A percentile compares a stretch with the other conserved stretches of the same genome.
phyloP scores from a whole-genome alignment of 2,329 filamentous ascomycete species.

The Ilyonectria destructans region DNA sequence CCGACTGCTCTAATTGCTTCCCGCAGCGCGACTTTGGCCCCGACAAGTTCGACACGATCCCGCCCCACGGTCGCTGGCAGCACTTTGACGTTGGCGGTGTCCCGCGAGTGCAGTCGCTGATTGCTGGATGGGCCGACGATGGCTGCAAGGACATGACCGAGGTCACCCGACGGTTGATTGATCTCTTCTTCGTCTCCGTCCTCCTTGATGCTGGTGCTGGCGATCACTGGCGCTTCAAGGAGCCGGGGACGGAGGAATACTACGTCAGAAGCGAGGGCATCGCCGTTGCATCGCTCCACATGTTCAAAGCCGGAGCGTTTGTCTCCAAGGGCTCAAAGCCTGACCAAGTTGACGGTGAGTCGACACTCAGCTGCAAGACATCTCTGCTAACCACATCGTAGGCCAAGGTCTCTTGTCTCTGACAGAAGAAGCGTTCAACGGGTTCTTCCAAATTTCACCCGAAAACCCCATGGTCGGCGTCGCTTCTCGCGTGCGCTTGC shows the following conservation, averaged over 20 bases:
- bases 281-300: slow-evolving; percentile 65
- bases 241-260: slow-evolving; percentile 53
- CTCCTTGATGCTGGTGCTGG: slow-evolving; percentile 71
- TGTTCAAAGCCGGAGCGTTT: slow-evolving; percentile 63
- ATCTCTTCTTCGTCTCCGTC: slow-evolving; percentile 75
- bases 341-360: slow-evolving; percentile 55
- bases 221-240: slow-evolving; percentile 63
- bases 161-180: slow-evolving; percentile 68
- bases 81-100: slow-evolving; percentile 73
- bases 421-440: slow-evolving; percentile 51
- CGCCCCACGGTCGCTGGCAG: slow-evolving; percentile 74
- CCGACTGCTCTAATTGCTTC: neutral
- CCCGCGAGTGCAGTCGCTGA: slow-evolving; percentile 62
- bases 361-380: fast-evolving
- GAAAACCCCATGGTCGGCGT: slow-evolving; percentile 64
- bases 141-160: slow-evolving; percentile 58
- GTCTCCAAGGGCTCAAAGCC: slow-evolving; percentile 31
- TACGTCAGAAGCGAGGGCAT: slow-evolving; percentile 66
- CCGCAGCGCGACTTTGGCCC: slow-evolving; percentile 67
- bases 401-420: slow-evolving; percentile 55
- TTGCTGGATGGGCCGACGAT: slow-evolving; percentile 62
- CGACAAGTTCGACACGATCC: slow-evolving; percentile 63
- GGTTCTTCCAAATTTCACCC: slow-evolving; percentile 61
- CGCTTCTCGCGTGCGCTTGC: slow-evolving; percentile 58
- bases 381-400: slow-evolving; percentile 14